phyloP scores from a whole-genome alignment of 495 filamentous ascomycete genomes.

The Neurospora hispaniola region DNA sequence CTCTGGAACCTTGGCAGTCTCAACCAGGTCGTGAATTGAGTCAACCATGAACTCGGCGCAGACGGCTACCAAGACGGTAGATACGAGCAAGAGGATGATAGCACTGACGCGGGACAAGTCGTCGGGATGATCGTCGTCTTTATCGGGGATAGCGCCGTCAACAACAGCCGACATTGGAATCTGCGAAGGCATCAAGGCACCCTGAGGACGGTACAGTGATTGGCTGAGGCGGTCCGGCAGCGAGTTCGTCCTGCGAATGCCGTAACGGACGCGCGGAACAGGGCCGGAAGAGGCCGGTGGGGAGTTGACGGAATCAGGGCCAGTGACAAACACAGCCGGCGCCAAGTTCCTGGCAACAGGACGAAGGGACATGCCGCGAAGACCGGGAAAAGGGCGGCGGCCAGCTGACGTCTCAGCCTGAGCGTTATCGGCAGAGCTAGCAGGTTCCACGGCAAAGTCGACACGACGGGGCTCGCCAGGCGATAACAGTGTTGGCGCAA shows the following conservation, averaged over 20 bases:
- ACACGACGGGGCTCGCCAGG: slow-evolving; percentile 32
- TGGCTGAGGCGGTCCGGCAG: slow-evolving; percentile 61
- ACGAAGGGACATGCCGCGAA: slow-evolving; percentile 31
- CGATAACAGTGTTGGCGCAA: background rate
- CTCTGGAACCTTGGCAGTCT: slow-evolving; percentile 48
- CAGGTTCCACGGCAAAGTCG: slow-evolving; percentile 31
- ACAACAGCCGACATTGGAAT: slow-evolving; percentile 24
- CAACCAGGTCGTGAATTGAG: slow-evolving; percentile 63
- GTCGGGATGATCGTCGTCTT: slow-evolving; percentile 34
- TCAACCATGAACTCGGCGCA: slow-evolving; percentile 85
- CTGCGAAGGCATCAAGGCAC: slow-evolving; percentile 32
- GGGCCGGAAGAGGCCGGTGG: slow-evolving; percentile 27
- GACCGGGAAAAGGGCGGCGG: slow-evolving; percentile 28
- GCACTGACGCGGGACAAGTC: slow-evolving; percentile 66
- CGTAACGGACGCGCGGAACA: slow-evolving; percentile 43
- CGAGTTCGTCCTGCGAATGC: slow-evolving; percentile 68
- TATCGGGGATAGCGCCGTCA: slow-evolving; percentile 20
- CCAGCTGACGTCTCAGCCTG: slow-evolving; percentile 21
- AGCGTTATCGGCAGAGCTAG: slow-evolving; percentile 14
- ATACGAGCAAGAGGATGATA: slow-evolving; percentile 59
- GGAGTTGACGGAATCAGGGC: slow-evolving; percentile 11
- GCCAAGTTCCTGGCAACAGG: slow-evolving; percentile 35
- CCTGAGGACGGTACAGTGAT: slow-evolving; percentile 26
- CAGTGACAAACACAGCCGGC: slow-evolving; percentile 33
- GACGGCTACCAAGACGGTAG: slow-evolving; percentile 69